phyloP scores from a whole-genome alignment of 2,329 filamentous ascomycete genomes.

The Trichoderma sp. region DNA sequence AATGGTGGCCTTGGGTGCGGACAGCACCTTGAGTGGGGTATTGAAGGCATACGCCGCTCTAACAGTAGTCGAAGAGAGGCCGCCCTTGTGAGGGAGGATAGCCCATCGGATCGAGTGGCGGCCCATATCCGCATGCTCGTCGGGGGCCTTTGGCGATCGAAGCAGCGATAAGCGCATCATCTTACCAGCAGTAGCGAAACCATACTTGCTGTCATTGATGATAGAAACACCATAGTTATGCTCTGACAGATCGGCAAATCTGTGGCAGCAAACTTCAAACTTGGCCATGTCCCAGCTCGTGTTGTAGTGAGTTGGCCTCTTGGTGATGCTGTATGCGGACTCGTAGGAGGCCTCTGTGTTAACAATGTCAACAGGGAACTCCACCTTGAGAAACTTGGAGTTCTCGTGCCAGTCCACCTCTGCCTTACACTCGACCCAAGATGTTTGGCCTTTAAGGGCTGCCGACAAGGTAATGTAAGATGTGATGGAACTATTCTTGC shows the following conservation, averaged over 20 bases:
- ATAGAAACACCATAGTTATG: constrained; percentile 87
- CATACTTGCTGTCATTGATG: constrained; percentile 94
- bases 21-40: constrained; percentile 62
- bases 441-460: constrained; percentile 58
- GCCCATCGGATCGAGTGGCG: constrained; percentile 85
- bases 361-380: constrained; percentile 89
- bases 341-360: constrained; percentile 95
- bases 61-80: constrained; percentile 71
- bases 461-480: constrained; percentile 81
- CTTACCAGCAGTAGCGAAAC: constrained; percentile 86
- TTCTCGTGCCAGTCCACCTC: constrained; percentile 97
- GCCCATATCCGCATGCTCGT: constrained; percentile 93
- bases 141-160: constrained; percentile 86
- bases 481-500: constrained; percentile 80
- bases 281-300: constrained; percentile 97
- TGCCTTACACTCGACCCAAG: constrained; percentile 74
- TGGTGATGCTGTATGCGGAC: constrained; percentile 87
- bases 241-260: constrained; percentile 89
- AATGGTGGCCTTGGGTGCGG: constrained; percentile 34
- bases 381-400: constrained; percentile 98
- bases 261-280: constrained; percentile 95
- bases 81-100: constrained; percentile 79
- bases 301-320: constrained; percentile 95
- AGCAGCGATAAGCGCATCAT: constrained; percentile 87
- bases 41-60: constrained; percentile 90